These are phyloP conservation scores for Aspergillus pseudoterreus DNA, from an alignment of 2,329 filamentous ascomycete genomes.

Conservation along the genomic window DNA sequence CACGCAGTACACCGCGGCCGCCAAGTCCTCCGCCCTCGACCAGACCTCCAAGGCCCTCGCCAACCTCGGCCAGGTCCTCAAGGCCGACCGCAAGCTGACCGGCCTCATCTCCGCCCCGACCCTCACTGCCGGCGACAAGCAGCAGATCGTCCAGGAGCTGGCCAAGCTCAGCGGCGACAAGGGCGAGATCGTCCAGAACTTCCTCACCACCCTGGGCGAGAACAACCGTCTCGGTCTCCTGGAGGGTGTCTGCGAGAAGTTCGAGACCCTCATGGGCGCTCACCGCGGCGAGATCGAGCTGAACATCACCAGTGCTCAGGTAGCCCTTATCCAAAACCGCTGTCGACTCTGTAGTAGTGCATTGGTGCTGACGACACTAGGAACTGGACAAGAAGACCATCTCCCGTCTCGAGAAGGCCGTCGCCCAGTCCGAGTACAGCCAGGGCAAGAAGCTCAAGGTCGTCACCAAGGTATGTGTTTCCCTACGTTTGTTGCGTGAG, in stretches of 20 bases:
- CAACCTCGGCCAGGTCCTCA: slow-evolving; percentile 66
- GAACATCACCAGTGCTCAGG: slow-evolving; percentile 82
- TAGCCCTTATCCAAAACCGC: slow-evolving; percentile 42
- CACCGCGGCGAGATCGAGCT: slow-evolving; percentile 91
- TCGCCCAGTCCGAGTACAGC: slow-evolving; percentile 84
- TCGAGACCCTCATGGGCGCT: slow-evolving; percentile 79
- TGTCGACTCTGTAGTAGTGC: neutral
- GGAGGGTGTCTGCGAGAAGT: slow-evolving; percentile 81
- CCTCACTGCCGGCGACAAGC: slow-evolving; percentile 75
- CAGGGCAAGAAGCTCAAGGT: slow-evolving; percentile 98
- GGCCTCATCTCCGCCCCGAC: slow-evolving; percentile 76
- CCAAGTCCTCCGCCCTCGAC: slow-evolving; percentile 83
- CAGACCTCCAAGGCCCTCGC: slow-evolving; percentile 75
- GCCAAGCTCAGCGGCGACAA: slow-evolving; percentile 77
- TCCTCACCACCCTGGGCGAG: slow-evolving; percentile 83
- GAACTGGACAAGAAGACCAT: slow-evolving; percentile 84
- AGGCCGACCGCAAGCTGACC: slow-evolving; percentile 78
- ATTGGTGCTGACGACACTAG: slow-evolving; percentile 42
- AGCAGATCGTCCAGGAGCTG: slow-evolving; percentile 79
- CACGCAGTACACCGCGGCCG: slow-evolving; percentile 85
- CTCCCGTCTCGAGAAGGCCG: slow-evolving; percentile 77
- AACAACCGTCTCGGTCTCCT: slow-evolving; percentile 92
- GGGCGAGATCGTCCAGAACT: slow-evolving; percentile 84
- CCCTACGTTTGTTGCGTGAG: no score
- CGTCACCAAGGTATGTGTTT: slow-evolving; percentile 68